Base-by-base conservation (phyloP, 192 early-diverging fungal species). In the Borealophlyctis nickersoniae region DNA sequence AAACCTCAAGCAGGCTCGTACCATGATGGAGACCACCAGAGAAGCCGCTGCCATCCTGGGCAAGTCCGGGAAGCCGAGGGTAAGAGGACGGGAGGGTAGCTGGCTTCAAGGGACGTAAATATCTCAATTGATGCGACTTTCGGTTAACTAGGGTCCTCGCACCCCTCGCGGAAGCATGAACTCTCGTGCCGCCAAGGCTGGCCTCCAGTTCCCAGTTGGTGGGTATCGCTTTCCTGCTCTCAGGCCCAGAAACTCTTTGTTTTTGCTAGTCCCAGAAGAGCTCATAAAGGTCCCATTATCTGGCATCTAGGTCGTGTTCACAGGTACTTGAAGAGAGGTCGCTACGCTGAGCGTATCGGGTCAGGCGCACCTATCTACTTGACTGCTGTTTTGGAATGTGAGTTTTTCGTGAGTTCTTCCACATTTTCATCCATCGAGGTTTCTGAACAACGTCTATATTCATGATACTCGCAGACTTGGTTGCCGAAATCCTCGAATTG, bases 401-500 rank as follows among this genome's bases (percentile, higher is more conserved):
- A 55, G 62, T 3, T 31, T 45, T n/a, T n/a, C n/a, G n/a, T n/a
- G n/a, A n/a, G n/a, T n/a, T n/a, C n/a, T n/a, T n/a, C n/a, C n/a
- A n/a, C n/a, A n/a, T n/a, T n/a, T n/a, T 19, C 39, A 45, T 13
- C 19, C 39, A 45, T 45, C 39, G 39, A 7, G 9, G 39, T 19
- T 45, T 45, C 9, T 45, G 39, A 45, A 45, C 9, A 45, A 19
- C 9, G 39, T 45, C 9, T 13, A 7, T 19, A 19, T 45, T 13
- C 19, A 45, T 19, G 9, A 45, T 13, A 53, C 52, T 9, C 26
- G 5, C 14, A 63, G 49, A 95, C 74, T 77, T 95, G 50, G 87
- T 89, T n/a, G 93, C 93, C 13, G 93, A 95, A 76, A 88, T 95
- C 4, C 79, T 95, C 35, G 93, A 95, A 73, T 81, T 95, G 65